These are phyloP conservation scores for Carallia pectinifolia DNA, from an alignment of 345 rosid genomes.

Conservation along the genomic window DNA sequence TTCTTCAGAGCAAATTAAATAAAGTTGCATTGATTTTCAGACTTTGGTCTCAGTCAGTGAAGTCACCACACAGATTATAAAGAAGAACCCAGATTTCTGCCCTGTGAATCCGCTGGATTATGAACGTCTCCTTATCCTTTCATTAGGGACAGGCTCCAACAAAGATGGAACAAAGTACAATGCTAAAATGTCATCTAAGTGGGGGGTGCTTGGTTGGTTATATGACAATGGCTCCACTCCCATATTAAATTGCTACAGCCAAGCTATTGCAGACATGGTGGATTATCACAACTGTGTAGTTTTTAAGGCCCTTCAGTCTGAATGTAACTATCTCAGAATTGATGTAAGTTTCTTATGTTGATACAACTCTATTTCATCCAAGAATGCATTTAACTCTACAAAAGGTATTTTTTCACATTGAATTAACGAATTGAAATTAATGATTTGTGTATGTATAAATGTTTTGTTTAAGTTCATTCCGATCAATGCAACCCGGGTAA, in stretches of 20 bases:
- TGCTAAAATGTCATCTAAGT: constrained; percentile 47
- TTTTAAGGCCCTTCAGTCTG: constrained; percentile 52
- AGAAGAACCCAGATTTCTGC: constrained; percentile 45
- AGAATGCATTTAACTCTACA: no score
- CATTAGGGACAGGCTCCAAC: constrained; percentile 62
- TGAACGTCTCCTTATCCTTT: constrained; percentile 52
- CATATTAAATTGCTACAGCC: constrained; percentile 41
- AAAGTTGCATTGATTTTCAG: constrained; percentile 29
- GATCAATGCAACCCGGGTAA: not conserved
- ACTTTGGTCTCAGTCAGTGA: constrained; percentile 62
- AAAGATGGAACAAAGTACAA: constrained; percentile 34
- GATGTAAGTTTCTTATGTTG: constrained; percentile 38
- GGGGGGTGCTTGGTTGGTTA: constrained; percentile 69
- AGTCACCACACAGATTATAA: constrained; percentile 50
- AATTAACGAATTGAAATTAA: no score
- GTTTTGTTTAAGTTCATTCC: no score
- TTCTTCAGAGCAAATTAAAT: no score
- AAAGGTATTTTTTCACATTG: no score
- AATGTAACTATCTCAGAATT: constrained; percentile 62
- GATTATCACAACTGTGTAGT: constrained; percentile 52
- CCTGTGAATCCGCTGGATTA: constrained; percentile 42
- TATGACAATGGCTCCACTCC: constrained; percentile 49
- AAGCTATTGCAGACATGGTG: constrained; percentile 55
- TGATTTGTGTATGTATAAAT: no score
- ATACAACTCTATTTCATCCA: no score